These are phyloP conservation scores for Hirschioporus abietinus DNA, from an alignment of 768 basidiomycete genomes.

Conservation along the genomic window DNA sequence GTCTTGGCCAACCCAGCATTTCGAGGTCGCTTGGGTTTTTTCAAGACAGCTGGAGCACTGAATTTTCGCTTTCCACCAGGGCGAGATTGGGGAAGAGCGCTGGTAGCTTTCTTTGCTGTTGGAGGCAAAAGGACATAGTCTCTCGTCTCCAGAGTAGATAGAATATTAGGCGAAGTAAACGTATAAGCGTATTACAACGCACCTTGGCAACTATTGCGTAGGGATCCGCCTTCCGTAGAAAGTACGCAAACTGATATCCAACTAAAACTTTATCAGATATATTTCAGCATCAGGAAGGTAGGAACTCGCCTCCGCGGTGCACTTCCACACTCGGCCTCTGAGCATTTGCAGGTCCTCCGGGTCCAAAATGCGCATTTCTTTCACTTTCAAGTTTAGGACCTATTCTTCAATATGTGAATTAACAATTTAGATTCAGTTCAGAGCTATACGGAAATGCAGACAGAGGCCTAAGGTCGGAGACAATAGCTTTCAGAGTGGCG, in stretches of 20 bases:
- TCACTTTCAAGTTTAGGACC: slow-evolving; percentile 62
- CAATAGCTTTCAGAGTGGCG: slow-evolving; percentile 67
- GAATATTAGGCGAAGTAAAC: slow-evolving; percentile 6
- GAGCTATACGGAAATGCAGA: slow-evolving; percentile 21
- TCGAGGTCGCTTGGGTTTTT: background rate
- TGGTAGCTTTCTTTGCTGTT: slow-evolving; percentile 5
- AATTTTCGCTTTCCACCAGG: background rate
- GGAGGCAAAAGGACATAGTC: slow-evolving; percentile 31
- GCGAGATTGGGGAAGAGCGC: background rate
- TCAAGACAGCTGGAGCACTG: background rate
- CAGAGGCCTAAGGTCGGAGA: slow-evolving; percentile 75
- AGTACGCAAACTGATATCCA: slow-evolving; percentile 88
- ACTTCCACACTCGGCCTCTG: slow-evolving; percentile 77
- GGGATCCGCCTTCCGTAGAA: slow-evolving; percentile 75
- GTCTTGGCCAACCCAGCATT: background rate
- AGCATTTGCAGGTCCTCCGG: slow-evolving; percentile 36
- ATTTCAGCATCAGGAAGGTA: slow-evolving; percentile 5
- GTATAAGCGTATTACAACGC: slow-evolving; percentile 10
- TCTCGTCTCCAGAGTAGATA: slow-evolving; percentile 30
- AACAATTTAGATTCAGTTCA: background rate
- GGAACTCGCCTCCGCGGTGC: slow-evolving; percentile 67
- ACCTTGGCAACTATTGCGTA: slow-evolving; percentile 84
- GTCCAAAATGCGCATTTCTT: slow-evolving; percentile 37
- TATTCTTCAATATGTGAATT: slow-evolving; percentile 39
- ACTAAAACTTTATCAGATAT: slow-evolving; percentile 36